Evolutionary conservation across 352 stramenopile genomes (phyloP).

Genomic region (Phytopythium delawarense): DNA sequence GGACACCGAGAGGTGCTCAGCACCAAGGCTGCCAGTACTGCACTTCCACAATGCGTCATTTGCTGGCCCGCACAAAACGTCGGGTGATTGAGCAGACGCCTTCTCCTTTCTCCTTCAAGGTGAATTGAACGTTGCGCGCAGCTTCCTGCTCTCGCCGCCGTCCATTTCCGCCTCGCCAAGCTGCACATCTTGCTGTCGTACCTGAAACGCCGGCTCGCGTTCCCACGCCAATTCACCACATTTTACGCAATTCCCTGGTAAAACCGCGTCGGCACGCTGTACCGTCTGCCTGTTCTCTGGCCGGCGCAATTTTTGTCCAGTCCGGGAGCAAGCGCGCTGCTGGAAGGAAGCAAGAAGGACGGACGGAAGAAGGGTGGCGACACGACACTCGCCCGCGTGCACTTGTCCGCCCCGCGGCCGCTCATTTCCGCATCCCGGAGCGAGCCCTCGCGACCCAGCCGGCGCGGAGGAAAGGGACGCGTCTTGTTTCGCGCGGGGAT

Average conservation of each 20-base stretch:
- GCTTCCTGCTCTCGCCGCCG: too few relatives aligned
- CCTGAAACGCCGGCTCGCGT: background rate
- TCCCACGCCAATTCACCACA: background rate
- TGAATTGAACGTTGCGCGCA: too few relatives aligned
- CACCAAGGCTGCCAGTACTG: background rate
- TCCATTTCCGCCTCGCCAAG: background rate
- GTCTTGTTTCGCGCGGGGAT: background rate
- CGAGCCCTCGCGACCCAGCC: background rate
- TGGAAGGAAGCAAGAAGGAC: conserved; percentile 4
- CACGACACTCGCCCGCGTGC: background rate
- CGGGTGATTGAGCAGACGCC: too few relatives aligned
- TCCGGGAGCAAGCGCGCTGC: background rate
- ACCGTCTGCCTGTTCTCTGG: background rate
- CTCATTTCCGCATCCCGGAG: conserved; percentile 3
- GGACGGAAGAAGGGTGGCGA: background rate
- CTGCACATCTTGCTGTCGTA: background rate
- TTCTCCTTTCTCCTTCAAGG: too few relatives aligned
- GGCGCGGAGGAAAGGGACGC: too few relatives aligned
- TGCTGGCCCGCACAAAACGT: too few relatives aligned
- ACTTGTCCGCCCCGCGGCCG: background rate
- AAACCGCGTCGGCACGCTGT: background rate
- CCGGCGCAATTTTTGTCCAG: background rate
- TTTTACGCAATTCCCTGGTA: too few relatives aligned
- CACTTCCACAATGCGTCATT: background rate
- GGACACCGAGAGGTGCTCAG: background rate